phyloP scores from a whole-genome alignment of 495 filamentous ascomycete species.

The Hypoxylon rickii region DNA sequence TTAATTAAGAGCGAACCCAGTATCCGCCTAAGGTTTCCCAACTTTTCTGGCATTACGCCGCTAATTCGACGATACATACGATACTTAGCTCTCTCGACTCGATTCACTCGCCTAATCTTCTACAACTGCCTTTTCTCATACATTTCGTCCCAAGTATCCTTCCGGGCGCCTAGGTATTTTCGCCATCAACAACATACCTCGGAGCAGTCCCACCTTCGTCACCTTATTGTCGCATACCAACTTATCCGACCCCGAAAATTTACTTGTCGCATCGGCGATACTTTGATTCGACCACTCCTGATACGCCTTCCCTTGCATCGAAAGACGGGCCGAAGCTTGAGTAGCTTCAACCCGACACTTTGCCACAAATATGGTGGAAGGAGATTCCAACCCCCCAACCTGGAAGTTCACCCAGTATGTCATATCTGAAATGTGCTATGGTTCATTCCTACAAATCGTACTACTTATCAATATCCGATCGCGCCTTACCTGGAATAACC shows the following conservation, averaged over 20 bases:
- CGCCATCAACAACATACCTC: slow-evolving; percentile 13
- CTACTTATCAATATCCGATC: slow-evolving; percentile 1
- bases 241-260: slow-evolving; percentile 7
- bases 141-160: not conserved
- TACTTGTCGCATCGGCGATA: slow-evolving; percentile 19
- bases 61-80: slow-evolving; percentile 31
- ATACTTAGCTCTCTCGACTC: slow-evolving; percentile 23
- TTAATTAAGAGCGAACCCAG: slow-evolving; percentile 29
- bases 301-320: slow-evolving; percentile 4
- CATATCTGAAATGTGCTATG: slow-evolving; percentile 17
- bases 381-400: slow-evolving; percentile 88
- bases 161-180: slow-evolving; percentile 9
- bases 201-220: slow-evolving; percentile 18
- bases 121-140: not conserved
- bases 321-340: slow-evolving; percentile 29
- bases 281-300: slow-evolving; percentile 7
- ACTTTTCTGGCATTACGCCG: slow-evolving; percentile 5
- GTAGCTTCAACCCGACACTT: slow-evolving; percentile 39
- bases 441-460: not conserved
- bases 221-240: slow-evolving; percentile 21
- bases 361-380: slow-evolving; percentile 88
- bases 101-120: slow-evolving; percentile 12
- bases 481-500: not conserved
- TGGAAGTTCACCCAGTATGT: slow-evolving; percentile 99
- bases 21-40: slow-evolving; percentile 19